phyloP scores from a whole-genome alignment of 139 green algal species.

The Volvox africanus region DNA sequence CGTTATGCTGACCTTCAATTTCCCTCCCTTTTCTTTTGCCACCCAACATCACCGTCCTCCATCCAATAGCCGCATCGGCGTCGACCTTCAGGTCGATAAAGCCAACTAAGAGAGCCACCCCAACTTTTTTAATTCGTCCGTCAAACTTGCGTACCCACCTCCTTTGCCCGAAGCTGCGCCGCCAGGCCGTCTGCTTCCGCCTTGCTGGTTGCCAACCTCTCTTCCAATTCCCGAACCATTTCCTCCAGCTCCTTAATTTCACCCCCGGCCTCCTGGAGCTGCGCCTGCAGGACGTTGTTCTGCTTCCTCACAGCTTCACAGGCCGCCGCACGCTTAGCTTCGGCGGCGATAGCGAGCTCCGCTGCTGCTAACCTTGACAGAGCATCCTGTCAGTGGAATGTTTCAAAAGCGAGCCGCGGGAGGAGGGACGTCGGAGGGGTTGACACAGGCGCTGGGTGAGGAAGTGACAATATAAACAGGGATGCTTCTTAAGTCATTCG shows the following conservation, averaged over 20 bases:
- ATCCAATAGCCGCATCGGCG: not conserved
- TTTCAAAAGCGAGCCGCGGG: too few relatives aligned
- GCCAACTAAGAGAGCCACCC: not conserved
- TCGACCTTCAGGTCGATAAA: not conserved
- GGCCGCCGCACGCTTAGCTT: not conserved
- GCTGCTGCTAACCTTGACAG: too few relatives aligned
- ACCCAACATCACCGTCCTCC: not conserved
- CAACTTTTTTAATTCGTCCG: not conserved
- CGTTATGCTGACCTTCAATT: not conserved
- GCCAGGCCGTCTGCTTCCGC: not conserved
- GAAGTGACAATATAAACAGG: not conserved
- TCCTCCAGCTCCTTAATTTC: slow-evolving; percentile 11
- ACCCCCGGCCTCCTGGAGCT: slow-evolving; percentile 3
- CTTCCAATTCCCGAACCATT: slow-evolving; percentile 21
- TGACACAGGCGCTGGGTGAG: too few relatives aligned
- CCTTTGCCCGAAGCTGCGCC: slow-evolving; percentile 6
- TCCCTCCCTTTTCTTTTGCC: not conserved
- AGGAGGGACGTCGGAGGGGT: not conserved
- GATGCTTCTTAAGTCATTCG: too few relatives aligned
- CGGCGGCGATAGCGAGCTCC: not conserved
- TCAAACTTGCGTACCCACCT: not conserved
- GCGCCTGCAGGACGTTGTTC: slow-evolving; percentile 27
- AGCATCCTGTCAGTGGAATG: too few relatives aligned
- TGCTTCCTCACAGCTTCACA: not conserved
- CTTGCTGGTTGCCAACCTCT: not conserved